phyloP scores from a whole-genome alignment of 2,329 filamentous ascomycete species.

The Stylonectria norvegica region DNA sequence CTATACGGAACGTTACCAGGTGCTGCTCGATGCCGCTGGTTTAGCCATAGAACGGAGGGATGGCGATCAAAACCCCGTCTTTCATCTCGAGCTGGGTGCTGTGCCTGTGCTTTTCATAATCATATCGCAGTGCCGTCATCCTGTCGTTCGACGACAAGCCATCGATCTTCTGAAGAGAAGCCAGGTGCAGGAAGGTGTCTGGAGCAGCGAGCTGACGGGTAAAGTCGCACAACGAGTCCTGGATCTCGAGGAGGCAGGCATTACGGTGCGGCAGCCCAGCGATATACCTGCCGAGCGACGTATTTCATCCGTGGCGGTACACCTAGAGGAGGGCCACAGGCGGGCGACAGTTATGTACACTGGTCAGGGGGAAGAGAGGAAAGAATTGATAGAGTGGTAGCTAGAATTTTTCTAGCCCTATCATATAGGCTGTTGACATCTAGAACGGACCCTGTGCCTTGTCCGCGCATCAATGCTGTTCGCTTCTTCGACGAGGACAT shows the following conservation, averaged over 20 bases:
- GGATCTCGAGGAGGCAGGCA: constrained; percentile 32
- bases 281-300: not conserved
- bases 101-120: constrained; percentile 34
- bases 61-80: not conserved
- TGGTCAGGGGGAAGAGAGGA: not conserved
- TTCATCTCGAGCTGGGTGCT: constrained; percentile 15
- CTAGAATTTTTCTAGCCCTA: not conserved
- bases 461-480: not conserved
- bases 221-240: constrained; percentile 32
- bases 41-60: not conserved
- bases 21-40: not conserved
- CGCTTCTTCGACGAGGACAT: not conserved
- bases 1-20: not conserved
- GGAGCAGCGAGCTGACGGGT: constrained; percentile 31
- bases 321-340: not conserved
- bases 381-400: not conserved
- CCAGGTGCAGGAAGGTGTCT: constrained; percentile 31
- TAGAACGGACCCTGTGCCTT: not conserved
- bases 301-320: not conserved
- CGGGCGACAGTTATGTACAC: not conserved
- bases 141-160: constrained; percentile 29
- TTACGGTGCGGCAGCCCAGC: not conserved
- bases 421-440: not conserved
- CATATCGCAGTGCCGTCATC: constrained; percentile 36
- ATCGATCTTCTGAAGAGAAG: constrained; percentile 25